A percentile compares a stretch with the other conserved stretches of the same genome.
Conservation (phyloP, 352 stramenopile species). For the Globisporangium radiosum region DNA sequence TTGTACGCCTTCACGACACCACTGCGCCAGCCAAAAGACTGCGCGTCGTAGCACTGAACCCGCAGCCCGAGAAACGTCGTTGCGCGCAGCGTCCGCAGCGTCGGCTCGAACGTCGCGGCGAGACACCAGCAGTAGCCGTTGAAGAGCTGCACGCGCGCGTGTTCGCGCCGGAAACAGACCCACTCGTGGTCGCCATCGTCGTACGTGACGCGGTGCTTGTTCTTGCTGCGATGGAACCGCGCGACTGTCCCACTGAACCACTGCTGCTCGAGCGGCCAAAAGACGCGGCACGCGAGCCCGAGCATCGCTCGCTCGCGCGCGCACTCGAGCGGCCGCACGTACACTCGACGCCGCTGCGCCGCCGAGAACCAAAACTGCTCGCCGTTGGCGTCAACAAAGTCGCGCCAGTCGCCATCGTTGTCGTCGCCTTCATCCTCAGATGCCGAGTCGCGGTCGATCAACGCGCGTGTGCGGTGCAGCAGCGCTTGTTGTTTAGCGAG, state of each 20-base stretch:
- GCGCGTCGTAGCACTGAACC: conserved; percentile 47
- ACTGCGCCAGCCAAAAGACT: conserved; percentile 38
- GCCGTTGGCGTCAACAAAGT: conserved; percentile 55
- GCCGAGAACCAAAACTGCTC: conserved; percentile 80
- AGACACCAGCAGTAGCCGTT: conserved; percentile 74
- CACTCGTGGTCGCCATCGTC: conserved; percentile 77
- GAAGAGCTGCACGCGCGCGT: conserved; percentile 55
- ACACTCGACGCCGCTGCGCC: conserved; percentile 46
- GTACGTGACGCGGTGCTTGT: conserved; percentile 68
- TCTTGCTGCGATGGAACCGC: conserved; percentile 50
- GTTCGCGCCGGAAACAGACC: conserved; percentile 32
- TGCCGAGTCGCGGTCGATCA: conserved; percentile 59
- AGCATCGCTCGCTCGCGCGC: conserved; percentile 46
- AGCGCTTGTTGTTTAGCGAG: conserved; percentile 36
- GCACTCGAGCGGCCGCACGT: conserved; percentile 63
- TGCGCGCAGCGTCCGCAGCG: conserved; percentile 40
- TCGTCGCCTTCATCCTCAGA: conserved; percentile 72
- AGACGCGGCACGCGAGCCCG: conserved; percentile 52
- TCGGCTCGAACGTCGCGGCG: conserved; percentile 51
- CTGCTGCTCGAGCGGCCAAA: conserved; percentile 69
- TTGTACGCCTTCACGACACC: conserved; percentile 44
- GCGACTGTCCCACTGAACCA: conserved; percentile 61
- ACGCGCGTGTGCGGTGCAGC: conserved; percentile 34
- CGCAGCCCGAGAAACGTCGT: conserved; percentile 41
- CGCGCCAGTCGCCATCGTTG: conserved; percentile 73